Base-by-base conservation (phyloP, 2,329 filamentous ascomycete genomes). In the Parafenestella ontariensis region DNA sequence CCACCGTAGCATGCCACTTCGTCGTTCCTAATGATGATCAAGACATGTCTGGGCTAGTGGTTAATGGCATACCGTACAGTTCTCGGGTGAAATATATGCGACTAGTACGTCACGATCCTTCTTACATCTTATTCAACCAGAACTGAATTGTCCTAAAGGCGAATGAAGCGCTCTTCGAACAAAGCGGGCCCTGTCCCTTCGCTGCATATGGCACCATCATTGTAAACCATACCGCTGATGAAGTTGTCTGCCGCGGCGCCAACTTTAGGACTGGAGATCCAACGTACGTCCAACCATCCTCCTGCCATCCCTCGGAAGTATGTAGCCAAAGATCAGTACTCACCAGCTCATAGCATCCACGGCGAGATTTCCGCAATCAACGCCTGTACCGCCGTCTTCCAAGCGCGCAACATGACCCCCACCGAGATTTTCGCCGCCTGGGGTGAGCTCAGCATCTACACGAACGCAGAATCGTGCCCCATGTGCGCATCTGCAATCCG, bases 401-500 rank as follows among this genome's bases (percentile, higher is more conserved):
- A 31, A 31, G 28, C 28, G 9, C 28, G 28, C 28, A 31, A 31
- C 11, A 31, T 31, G 28, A 31, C 28, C 3, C 5, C 28, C 5
- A 31, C 28, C 28, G 5, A 31, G 15, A 31, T 31, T 11, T 31
- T 11, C 28, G 28, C 28, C 11, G 28, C 28, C 5, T 31, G 28
- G 28, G 28, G 28, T 11, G 59, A 75, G 15, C 68, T 86, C n/a
- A 78, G 78, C 5, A 68, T 85, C 3, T 85, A 86, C 68, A 85
- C 83, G 20, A 86, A 83, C 64, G 83, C 79, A 1, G 83, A 86
- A 68, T 81, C 79, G 52, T 86, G 83, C 65, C 80, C 83, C 6
- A 86, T 85, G 79, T 86, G 84, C 60, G 82, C 83, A 1, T 79
- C 81, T 6, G 83, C 82, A 0, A 84, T 85, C 56, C 78, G 82